These are phyloP conservation scores for Colletotrichum chrysophilum DNA, from an alignment of 2,329 filamentous ascomycete genomes.

Conservation along the genomic window DNA sequence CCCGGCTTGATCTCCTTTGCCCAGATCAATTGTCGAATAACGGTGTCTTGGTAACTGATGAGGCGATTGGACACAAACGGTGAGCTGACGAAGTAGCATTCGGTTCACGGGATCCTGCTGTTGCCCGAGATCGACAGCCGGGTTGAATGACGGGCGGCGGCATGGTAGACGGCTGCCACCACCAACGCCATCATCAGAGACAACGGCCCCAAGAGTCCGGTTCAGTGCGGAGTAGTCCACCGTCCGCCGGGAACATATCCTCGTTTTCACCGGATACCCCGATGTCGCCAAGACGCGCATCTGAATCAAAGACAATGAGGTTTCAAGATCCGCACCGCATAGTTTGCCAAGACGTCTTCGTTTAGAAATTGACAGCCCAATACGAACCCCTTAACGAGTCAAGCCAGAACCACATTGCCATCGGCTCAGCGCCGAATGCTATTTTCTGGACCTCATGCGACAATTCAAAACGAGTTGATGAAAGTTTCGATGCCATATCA, in stretches of 20 bases:
- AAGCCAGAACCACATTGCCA: background rate
- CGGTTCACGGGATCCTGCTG: background rate
- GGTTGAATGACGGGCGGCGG: background rate
- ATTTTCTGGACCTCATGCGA: background rate
- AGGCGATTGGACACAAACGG: background rate
- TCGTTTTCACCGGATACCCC: background rate
- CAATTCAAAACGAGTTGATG: background rate
- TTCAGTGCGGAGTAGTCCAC: background rate
- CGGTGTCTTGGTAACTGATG: background rate
- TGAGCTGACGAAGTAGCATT: background rate
- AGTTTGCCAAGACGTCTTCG: background rate
- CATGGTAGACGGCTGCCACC: background rate
- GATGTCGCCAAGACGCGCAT: background rate
- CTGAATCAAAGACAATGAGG: background rate
- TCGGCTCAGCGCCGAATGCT: background rate
- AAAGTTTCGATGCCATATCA: background rate
- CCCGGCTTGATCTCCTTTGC: no score
- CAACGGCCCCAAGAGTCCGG: background rate
- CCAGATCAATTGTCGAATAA: background rate
- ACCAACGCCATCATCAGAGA: background rate
- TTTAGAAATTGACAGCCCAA: background rate
- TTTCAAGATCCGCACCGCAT: constrained; percentile 11
- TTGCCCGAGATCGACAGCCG: background rate
- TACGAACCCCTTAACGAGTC: constrained; percentile 1
- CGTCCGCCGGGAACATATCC: background rate